Evolutionary conservation across 2,329 filamentous ascomycete species (phyloP).

Genomic region (Fusarium luffae): DNA sequence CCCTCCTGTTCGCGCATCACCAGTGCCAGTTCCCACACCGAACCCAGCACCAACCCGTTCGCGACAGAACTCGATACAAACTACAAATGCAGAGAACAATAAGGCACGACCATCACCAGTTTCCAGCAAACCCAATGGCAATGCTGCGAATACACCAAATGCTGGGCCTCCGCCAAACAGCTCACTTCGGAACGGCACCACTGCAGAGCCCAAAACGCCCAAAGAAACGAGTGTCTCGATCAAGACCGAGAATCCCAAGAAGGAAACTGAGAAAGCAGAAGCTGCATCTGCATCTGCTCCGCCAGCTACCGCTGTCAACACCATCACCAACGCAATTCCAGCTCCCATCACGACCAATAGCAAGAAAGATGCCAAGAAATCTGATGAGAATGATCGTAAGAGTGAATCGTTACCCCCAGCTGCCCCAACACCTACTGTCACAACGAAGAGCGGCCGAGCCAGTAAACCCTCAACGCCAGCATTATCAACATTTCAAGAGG

Average conservation of each 20-base stretch:
- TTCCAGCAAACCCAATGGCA: constrained; percentile 70
- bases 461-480: constrained; percentile 75
- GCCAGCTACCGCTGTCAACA: constrained; percentile 39
- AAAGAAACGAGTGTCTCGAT: constrained; percentile 58
- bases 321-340: not conserved
- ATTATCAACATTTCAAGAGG: constrained; percentile 68
- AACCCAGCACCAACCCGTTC: constrained; percentile 76
- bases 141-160: constrained; percentile 55
- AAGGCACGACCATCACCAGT: constrained; percentile 69
- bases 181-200: constrained; percentile 44
- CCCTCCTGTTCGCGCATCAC: constrained; percentile 64
- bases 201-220: constrained; percentile 59
- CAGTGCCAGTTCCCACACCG: constrained; percentile 65
- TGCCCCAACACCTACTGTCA: constrained; percentile 58
- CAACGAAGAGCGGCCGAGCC: constrained; percentile 73
- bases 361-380: constrained; percentile 59
- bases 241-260: constrained; percentile 51
- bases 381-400: constrained; percentile 52
- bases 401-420: constrained; percentile 59
- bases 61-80: constrained; percentile 78
- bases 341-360: constrained; percentile 38
- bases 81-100: constrained; percentile 62
- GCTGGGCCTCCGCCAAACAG: constrained; percentile 46
- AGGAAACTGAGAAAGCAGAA: constrained; percentile 49
- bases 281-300: constrained; percentile 37